Base-by-base conservation (phyloP, 2,329 filamentous ascomycete genomes). In the Reticulascus tulasneorum region DNA sequence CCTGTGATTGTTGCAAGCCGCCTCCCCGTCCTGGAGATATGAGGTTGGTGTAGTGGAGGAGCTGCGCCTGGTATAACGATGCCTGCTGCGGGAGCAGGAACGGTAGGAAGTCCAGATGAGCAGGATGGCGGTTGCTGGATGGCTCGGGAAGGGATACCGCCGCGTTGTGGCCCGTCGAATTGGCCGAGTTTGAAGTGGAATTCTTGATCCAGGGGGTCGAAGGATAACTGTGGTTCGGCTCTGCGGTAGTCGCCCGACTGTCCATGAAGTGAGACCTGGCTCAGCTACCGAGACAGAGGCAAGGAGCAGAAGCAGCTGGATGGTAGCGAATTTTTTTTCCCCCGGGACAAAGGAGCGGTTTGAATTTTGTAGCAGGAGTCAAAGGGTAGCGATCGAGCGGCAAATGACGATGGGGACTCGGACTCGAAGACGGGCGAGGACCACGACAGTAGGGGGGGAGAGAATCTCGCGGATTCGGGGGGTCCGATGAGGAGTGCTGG, bases 11-110 rank as follows among this genome's bases (percentile, higher is more conserved):
- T 52, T 78, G 75, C 40, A 79, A 59, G 50, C 75, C 73, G 48
- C 73, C 72, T 58, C 60, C 69, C 52, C 75, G 64, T 38, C 72
- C 64, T 31, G 75, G 71, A 35, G 77, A 75, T 47, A 82, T 71
- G 54, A 82, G 75, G 53, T 73, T 75, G 58, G 82, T 82, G 67
- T 82, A 82, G 48, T 80, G 71, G 33, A 77, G 67, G 37, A 83
- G 71, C 58, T 79, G 76, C 35, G 74, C 75, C 52, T 81, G 74
- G 58, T 79, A 77, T 45, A 75, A 63, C 26, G 69, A 75, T 22
- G 71, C 64, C 46, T 80, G 75, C 44, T 79, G 76, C 12, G 75
- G 75, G 39, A 79, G 65, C 48, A 79, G 62, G 45, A 77, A 68
- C 23, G 77, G 76, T 19, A 77, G 62, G 40, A 77, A 63, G 45